Evolutionary conservation across 2,329 filamentous ascomycete species (phyloP).

Genomic region (Phaeosphaeriaceae sp.): DNA sequence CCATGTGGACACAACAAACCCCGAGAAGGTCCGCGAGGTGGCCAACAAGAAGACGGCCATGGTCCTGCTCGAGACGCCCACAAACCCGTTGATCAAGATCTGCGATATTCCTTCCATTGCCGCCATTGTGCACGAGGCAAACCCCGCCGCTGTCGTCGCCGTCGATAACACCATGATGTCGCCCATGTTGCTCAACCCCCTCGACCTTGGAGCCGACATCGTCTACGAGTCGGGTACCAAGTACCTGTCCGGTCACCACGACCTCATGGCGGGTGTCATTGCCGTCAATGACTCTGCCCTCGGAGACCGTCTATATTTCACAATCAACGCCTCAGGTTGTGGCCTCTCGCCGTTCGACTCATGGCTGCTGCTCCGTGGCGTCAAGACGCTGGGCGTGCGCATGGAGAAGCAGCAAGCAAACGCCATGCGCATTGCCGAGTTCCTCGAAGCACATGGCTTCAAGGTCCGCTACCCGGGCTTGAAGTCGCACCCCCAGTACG

Average conservation of each 20-base stretch:
- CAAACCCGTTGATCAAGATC: constrained; percentile 97
- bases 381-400: constrained; percentile 95
- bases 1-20: constrained; percentile 91
- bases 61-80: constrained; percentile 95
- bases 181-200: constrained; percentile 89
- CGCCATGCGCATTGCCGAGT: constrained; percentile 87
- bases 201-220: constrained; percentile 93
- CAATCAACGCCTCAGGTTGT: constrained; percentile 95
- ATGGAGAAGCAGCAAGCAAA: constrained; percentile 99
- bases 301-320: constrained; percentile 92
- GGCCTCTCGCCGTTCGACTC: constrained; percentile 94
- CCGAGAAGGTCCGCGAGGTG: constrained; percentile 72
- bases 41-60: constrained; percentile 86
- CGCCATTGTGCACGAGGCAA: constrained; percentile 75
- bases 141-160: constrained; percentile 80
- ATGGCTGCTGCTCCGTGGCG: constrained; percentile 90
- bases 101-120: constrained; percentile 88
- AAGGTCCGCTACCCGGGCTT: constrained; percentile 93
- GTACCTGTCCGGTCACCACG: constrained; percentile 96
- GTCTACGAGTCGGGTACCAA: constrained; percentile 98
- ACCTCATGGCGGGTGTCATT: constrained; percentile 98
- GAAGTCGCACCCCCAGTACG: constrained; percentile 94
- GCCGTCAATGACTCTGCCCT: constrained; percentile 83
- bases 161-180: constrained; percentile 99
- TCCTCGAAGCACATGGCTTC: constrained; percentile 90